These are phyloP conservation scores for Mortierella sp. DNA, from an alignment of 371 early-diverging fungal species.

Conservation along the genomic window DNA sequence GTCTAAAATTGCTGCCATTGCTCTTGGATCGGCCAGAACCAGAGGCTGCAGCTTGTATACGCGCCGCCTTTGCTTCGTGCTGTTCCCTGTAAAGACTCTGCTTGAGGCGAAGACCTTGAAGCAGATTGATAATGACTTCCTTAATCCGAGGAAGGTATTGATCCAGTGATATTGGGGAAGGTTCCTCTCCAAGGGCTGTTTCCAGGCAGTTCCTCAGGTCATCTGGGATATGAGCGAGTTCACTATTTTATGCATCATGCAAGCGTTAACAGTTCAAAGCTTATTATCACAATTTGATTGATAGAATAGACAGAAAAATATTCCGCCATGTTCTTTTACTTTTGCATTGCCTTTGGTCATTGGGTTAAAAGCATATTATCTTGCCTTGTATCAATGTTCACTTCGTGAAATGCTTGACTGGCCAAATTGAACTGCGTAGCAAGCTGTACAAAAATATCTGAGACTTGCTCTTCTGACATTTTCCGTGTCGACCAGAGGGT, in stretches of 20 bases:
- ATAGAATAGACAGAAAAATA: background rate
- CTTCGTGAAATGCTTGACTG: slow-evolving; percentile 62
- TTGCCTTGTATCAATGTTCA: slow-evolving; percentile 66
- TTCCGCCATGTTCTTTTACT: background rate
- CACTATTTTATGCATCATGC: slow-evolving; percentile 51
- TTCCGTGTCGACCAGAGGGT: slow-evolving; percentile 68
- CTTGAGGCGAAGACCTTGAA: slow-evolving; percentile 67
- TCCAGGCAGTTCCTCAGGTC: slow-evolving; percentile 63
- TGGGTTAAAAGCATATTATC: background rate
- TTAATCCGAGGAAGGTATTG: slow-evolving; percentile 68
- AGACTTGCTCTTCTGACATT: slow-evolving; percentile 61
- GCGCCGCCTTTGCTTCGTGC: slow-evolving; percentile 37
- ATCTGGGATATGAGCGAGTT: slow-evolving; percentile 65
- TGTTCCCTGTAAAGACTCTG: slow-evolving; percentile 62
- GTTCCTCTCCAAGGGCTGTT: slow-evolving; percentile 60
- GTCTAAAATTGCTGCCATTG: slow-evolving; percentile 24
- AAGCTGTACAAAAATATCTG: slow-evolving; percentile 66
- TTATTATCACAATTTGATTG: slow-evolving; percentile 1
- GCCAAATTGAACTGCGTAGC: slow-evolving; percentile 64
- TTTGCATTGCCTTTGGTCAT: background rate
- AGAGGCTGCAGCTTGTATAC: slow-evolving; percentile 16
- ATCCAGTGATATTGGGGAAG: slow-evolving; percentile 64
- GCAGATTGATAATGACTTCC: slow-evolving; percentile 64
- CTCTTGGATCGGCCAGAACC: slow-evolving; percentile 23
- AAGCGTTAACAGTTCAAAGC: background rate